Base-by-base conservation (phyloP, 345 rosid genomes). In the Aquilaria malaccensis region DNA sequence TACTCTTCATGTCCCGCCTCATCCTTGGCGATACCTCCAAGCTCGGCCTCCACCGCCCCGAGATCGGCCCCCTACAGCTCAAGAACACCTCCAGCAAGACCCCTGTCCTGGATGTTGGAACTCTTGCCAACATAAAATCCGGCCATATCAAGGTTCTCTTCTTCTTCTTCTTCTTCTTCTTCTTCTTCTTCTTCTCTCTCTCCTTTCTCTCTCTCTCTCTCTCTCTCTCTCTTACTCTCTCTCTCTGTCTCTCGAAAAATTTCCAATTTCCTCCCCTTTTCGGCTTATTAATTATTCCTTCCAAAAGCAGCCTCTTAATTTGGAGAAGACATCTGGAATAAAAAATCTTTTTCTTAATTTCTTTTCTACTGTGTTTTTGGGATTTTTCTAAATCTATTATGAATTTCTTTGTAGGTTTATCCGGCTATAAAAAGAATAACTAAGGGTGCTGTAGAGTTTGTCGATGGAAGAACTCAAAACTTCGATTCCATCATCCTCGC, bases 401-500 rank as follows among this genome's bases (percentile, higher is more conserved):
- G 5, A 37, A 37, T 37, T 37, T 7, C 7, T 37, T 37, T 13
- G 11, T 56, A 91, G 98, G 94, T 86, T 48, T 82, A 37, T 11
- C 77, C 61, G 4, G 96, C 79, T 45, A 72, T 91, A 56, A 81
- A 82, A 79, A 77, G 81, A 58, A 53, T 88, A 68, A 67, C 63
- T 61, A 45, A 54, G 46, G 55, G 73, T 31, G 69, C 71, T 2
- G 98, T 65, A 52, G 96, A 91, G 74, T 91, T 91, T 78, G 77
- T 79, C n/a, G 82, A 88, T 65, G 96, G 96, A 33, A 79, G 66
- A 58, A 69, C 59, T 1, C 87, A 76, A 65, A 76, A 62, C 33
- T 88, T 83, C 13, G 98, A 91, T 33, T 88, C 86, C 49, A 83
- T 91, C 37, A 75, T 91, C 58, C 83, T 91, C 6, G 98, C 98